Percentiles rank a stretch among this genome's conserved stretches.
Evolutionary conservation across 257 asterid species (phyloP).

Genomic region (Nemophila menziesii): DNA sequence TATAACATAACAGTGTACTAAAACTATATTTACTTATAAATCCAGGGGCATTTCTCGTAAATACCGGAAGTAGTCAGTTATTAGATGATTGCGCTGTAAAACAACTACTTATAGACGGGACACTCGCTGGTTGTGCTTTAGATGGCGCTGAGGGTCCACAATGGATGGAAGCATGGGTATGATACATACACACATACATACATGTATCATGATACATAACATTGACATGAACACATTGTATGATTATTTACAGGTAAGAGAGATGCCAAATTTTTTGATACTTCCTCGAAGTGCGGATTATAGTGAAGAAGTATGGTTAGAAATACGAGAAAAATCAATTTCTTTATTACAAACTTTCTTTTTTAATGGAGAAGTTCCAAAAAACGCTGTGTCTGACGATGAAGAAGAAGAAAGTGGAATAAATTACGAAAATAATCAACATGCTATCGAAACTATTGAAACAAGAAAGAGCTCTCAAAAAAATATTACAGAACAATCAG

Average conservation of each 20-base stretch:
- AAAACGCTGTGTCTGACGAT: slow-evolving; percentile 72
- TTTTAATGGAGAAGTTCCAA: slow-evolving; percentile 59
- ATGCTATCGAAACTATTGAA: slow-evolving; percentile 31
- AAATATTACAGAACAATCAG: slow-evolving; percentile 35
- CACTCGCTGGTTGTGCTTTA: slow-evolving; percentile 93
- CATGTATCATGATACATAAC: not conserved
- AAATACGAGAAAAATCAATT: slow-evolving; percentile 87
- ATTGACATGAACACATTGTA: no score
- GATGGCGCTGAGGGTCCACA: slow-evolving; percentile 99
- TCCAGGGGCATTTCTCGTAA: slow-evolving; percentile 95
- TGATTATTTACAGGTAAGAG: slow-evolving; percentile 69
- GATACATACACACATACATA: slow-evolving; percentile 14
- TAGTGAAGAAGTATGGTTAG: slow-evolving; percentile 99
- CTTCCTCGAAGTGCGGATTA: slow-evolving; percentile 99
- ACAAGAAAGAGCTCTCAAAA: slow-evolving; percentile 67
- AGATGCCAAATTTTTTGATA: slow-evolving; percentile 97
- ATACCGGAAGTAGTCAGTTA: slow-evolving; percentile 96
- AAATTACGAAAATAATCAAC: slow-evolving; percentile 37
- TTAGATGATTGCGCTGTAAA: slow-evolving; percentile 98
- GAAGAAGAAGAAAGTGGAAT: slow-evolving; percentile 60
- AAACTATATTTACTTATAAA: slow-evolving; percentile 15
- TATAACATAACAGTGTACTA: no score
- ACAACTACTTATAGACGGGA: slow-evolving; percentile 93
- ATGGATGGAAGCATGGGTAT: slow-evolving; percentile 99
- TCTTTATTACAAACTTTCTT: slow-evolving; percentile 72